These are phyloP conservation scores for Magnolia officinalis DNA, from an alignment of 164 flowering plant species.

Conservation along the genomic window DNA sequence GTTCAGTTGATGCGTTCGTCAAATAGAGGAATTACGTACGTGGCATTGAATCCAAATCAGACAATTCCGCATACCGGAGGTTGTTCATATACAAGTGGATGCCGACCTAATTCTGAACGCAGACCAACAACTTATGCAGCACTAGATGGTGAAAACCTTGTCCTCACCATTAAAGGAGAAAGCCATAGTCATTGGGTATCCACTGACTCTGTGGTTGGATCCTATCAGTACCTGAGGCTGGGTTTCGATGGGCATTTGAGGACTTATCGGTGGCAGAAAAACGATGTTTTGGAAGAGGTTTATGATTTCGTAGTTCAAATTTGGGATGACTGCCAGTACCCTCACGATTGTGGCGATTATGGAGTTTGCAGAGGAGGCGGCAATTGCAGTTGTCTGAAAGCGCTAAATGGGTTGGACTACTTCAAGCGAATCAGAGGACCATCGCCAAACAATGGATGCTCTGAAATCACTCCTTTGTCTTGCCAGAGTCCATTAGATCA, in stretches of 20 bases:
- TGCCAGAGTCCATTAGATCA: slow-evolving; percentile 9
- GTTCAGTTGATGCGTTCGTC: background rate
- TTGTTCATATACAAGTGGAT: too few species aligned
- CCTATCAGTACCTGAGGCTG: slow-evolving; percentile 24
- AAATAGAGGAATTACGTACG: too few species aligned
- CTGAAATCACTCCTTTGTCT: slow-evolving; percentile 9
- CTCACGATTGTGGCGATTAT: slow-evolving; percentile 26
- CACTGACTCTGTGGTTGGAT: background rate
- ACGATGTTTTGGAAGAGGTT: slow-evolving; percentile 4
- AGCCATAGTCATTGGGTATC: background rate
- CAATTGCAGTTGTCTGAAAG: slow-evolving; percentile 25
- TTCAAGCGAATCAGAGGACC: slow-evolving; percentile 18
- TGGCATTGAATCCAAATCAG: too few species aligned
- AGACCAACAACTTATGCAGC: background rate
- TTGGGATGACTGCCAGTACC: slow-evolving; percentile 15
- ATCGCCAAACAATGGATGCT: slow-evolving; percentile 17
- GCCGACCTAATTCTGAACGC: background rate
- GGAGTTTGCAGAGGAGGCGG: slow-evolving; percentile 24
- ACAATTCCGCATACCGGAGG: too few species aligned
- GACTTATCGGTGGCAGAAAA: slow-evolving; percentile 20
- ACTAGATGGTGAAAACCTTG: background rate
- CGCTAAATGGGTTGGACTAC: background rate
- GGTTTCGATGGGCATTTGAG: slow-evolving; percentile 30
- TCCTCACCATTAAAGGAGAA: background rate
- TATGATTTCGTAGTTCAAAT: slow-evolving; percentile 7